A percentile compares a stretch with the other conserved stretches of the same genome.
These are phyloP conservation scores for Tritrichomonas musculus DNA, from an alignment of 208 protist genomes.

Conservation along the genomic window DNA sequence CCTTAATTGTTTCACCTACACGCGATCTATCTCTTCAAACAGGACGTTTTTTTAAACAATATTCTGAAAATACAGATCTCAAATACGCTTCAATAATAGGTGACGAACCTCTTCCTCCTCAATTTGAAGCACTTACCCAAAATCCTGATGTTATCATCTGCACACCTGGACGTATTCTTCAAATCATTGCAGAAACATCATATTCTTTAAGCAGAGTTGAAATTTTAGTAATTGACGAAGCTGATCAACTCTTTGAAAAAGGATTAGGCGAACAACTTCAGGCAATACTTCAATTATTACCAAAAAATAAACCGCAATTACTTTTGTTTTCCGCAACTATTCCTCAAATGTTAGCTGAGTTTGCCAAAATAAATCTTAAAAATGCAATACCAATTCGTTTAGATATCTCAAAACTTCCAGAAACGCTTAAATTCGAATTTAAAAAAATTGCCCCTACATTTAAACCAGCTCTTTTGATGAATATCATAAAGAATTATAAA, in stretches of 20 bases:
- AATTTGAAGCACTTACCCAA: constrained; percentile 83
- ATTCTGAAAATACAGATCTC: constrained; percentile 52
- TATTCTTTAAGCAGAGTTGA: constrained; percentile 60
- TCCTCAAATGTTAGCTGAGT: constrained; percentile 88
- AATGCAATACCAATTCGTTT: constrained; percentile 41
- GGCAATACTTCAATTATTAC: constrained; percentile 82
- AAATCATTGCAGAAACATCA: constrained; percentile 46
- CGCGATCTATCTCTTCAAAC: constrained; percentile 90
- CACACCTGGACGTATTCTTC: constrained; percentile 89
- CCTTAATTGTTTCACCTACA: constrained; percentile 91
- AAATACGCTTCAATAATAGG: constrained; percentile 54
- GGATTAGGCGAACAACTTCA: constrained; percentile 85
- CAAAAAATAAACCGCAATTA: constrained; percentile 73
- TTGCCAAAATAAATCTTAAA: constrained; percentile 62
- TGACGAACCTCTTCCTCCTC: constrained; percentile 84
- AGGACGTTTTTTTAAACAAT: constrained; percentile 75
- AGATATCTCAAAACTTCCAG: constrained; percentile 30
- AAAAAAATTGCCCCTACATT: not conserved
- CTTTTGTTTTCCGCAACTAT: constrained; percentile 95
- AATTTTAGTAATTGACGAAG: constrained; percentile 96
- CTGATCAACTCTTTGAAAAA: constrained; percentile 96
- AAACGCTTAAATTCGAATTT: not conserved
- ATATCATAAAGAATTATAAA: not conserved
- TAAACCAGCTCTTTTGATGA: not conserved
- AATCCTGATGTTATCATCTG: constrained; percentile 93